Conservation (phyloP, 345 rosid genomes). For the Conringia planisiliqua region DNA sequence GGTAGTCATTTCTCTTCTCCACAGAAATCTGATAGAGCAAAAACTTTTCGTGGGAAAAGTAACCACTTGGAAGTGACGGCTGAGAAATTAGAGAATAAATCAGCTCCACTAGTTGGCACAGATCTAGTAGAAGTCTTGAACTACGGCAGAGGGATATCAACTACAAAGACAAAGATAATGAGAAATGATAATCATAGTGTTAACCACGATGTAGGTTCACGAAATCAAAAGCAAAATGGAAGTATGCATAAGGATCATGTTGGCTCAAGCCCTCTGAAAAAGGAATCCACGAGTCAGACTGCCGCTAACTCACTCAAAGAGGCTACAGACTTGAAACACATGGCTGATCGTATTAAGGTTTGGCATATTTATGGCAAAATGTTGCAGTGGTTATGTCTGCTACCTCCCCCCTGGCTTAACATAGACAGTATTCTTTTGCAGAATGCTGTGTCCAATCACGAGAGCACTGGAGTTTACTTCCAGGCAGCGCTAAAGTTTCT, state of each 20-base stretch:
- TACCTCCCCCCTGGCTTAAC: constrained; percentile 20
- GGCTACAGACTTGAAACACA: constrained; percentile 85
- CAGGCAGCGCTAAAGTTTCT: constrained; percentile 77
- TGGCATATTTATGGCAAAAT: constrained; percentile 8
- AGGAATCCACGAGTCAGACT: constrained; percentile 62
- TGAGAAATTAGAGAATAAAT: constrained; percentile 40
- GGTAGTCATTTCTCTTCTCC: constrained; percentile 35
- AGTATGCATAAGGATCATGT: constrained; percentile 46
- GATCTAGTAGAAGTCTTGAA: constrained; percentile 41
- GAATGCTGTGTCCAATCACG: constrained; percentile 51
- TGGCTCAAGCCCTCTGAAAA: constrained; percentile 68
- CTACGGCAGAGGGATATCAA: constrained; percentile 41
- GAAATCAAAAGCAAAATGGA: constrained; percentile 50
- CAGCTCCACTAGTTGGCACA: constrained; percentile 46
- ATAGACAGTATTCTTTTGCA: constrained; percentile 27
- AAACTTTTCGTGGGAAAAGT: constrained; percentile 34
- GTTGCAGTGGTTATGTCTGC: constrained; percentile 1
- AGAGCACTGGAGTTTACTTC: constrained; percentile 62
- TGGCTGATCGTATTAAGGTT: constrained; percentile 94
- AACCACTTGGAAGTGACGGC: constrained; percentile 39
- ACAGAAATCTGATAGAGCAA: constrained; percentile 34
- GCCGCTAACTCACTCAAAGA: constrained; percentile 79
- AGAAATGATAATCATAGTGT: constrained; percentile 51
- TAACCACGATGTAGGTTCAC: constrained; percentile 39
- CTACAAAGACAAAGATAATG: constrained; percentile 37